Percentiles rank a stretch among this genome's conserved stretches.
Conservation (phyloP, 2,329 filamentous ascomycete species). For the Sporothrix dimorphospora region DNA sequence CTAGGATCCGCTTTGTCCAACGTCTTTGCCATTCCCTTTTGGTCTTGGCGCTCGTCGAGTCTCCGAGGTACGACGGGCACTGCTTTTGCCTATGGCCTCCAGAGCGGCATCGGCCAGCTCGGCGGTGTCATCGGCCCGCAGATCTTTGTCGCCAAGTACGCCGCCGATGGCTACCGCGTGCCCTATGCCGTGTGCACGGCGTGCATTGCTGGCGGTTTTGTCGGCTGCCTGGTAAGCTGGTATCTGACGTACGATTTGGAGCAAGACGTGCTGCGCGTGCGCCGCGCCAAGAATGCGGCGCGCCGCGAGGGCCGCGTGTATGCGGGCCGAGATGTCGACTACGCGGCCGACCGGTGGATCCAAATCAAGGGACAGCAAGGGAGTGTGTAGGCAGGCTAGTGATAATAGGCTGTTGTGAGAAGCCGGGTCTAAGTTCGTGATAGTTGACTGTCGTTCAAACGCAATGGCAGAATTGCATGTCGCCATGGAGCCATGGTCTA, state of each 20-base stretch:
- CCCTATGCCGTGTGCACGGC: conserved; percentile 28
- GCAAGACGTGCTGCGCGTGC: conserved; percentile 25
- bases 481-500: neutral
- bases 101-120: conserved; percentile 30
- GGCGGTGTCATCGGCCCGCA: conserved; percentile 28
- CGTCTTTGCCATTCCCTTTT: conserved; percentile 29
- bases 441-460: neutral
- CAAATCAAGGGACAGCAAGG: neutral
- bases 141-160: conserved; percentile 27
- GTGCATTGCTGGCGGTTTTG: conserved; percentile 28
- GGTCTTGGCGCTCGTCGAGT: conserved; percentile 30
- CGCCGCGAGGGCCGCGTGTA: conserved; percentile 2
- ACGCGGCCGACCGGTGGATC: conserved; percentile 19
- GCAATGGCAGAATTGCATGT: neutral
- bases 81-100: conserved; percentile 27
- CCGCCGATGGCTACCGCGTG: conserved; percentile 25
- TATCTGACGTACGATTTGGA: conserved; percentile 27
- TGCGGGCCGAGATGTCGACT: conserved; percentile 22
- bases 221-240: conserved; percentile 26
- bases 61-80: conserved; percentile 28
- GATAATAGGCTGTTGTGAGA: neutral
- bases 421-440: neutral
- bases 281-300: conserved; percentile 15
- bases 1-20: conserved; percentile 8
- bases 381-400: neutral